phyloP scores from a whole-genome alignment of 805 yeast genomes.

The Teunomyces barrocoloradensis region DNA sequence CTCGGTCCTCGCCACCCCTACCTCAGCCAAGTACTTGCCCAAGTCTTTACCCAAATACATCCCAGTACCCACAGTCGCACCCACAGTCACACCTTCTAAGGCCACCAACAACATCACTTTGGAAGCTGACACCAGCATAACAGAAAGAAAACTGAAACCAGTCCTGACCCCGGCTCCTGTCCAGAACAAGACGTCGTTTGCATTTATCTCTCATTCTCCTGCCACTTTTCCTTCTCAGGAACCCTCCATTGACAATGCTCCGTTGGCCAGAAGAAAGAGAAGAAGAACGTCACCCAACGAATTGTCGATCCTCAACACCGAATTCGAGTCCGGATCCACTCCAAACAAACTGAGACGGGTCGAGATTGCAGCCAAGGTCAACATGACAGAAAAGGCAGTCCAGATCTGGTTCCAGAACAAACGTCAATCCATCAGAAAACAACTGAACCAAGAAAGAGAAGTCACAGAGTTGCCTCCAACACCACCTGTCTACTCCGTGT shows the following conservation, averaged over 20 bases:
- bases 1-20: slow-evolving; percentile 17
- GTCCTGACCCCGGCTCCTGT: background rate
- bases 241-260: slow-evolving; percentile 86
- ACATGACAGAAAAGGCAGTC: slow-evolving; percentile 96
- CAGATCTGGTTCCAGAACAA: slow-evolving; percentile 98
- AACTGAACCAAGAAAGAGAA: slow-evolving; percentile 34
- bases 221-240: slow-evolving; percentile 81
- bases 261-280: slow-evolving; percentile 88
- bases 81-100: slow-evolving; percentile 9
- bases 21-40: slow-evolving; percentile 6
- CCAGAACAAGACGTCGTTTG: slow-evolving; percentile 47
- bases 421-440: slow-evolving; percentile 75
- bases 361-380: slow-evolving; percentile 75
- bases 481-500: slow-evolving; percentile 16
- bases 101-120: slow-evolving; percentile 7
- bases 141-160: slow-evolving; percentile 4
- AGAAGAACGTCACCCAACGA: slow-evolving; percentile 93
- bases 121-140: slow-evolving; percentile 10
- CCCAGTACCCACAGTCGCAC: slow-evolving; percentile 4
- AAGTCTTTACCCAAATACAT: background rate
- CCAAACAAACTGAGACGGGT: slow-evolving; percentile 77
- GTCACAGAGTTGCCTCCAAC: slow-evolving; percentile 45
- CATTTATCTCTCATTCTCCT: slow-evolving; percentile 92
- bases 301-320: slow-evolving; percentile 73
- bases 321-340: slow-evolving; percentile 72